Base-by-base conservation (phyloP, 192 early-diverging fungal species). In the Coemansia sp. region DNA sequence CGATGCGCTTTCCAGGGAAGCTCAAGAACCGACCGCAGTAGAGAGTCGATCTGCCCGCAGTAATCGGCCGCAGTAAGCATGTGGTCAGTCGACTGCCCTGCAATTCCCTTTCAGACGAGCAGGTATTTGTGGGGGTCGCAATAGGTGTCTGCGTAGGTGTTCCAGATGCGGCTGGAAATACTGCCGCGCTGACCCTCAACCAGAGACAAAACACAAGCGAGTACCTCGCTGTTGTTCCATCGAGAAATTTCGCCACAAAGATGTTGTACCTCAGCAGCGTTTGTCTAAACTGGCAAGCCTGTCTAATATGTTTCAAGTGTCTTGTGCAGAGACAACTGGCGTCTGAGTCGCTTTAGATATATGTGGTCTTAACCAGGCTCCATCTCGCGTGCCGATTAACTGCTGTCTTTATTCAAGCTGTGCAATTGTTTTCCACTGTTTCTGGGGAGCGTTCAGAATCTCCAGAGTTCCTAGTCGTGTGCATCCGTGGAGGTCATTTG, bases 171-270 rank as follows among this genome's bases (percentile, higher is more conserved):
- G 59, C 62, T 53, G 64, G 47, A 59, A 28, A 46, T 58, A 45
- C 62, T 73, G 65, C 70, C 66, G 56, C 59, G 46, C 43, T 11
- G 21, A 10, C 32, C 46, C 56, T 28, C 31, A 65, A 62, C 63
- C 43, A 58, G 27, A 66, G 54, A 61, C 63, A 62, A 58, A 45
- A 49, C 52, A 55, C 19, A 43, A 42, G 11, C 22, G 32, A 43
- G 23, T 45, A 25, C 31, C 23, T 31, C 7, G 21, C 35, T 22
- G 22, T 28, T 24, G 65, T 67, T 67, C 44, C 52, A 67, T 54
- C 42, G 25, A 57, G 27, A 42, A 50, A 16, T 2, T 50, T 50
- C 44, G 19, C 44, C 8, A 22, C n/a, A 22, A n/a, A 21, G 3
- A 19, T 16, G 12, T n/a, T 40, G 35, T 40, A 40, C 14, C 12